phyloP scores from a whole-genome alignment of 2,329 filamentous ascomycete genomes.

The Phialophora verrucosa region DNA sequence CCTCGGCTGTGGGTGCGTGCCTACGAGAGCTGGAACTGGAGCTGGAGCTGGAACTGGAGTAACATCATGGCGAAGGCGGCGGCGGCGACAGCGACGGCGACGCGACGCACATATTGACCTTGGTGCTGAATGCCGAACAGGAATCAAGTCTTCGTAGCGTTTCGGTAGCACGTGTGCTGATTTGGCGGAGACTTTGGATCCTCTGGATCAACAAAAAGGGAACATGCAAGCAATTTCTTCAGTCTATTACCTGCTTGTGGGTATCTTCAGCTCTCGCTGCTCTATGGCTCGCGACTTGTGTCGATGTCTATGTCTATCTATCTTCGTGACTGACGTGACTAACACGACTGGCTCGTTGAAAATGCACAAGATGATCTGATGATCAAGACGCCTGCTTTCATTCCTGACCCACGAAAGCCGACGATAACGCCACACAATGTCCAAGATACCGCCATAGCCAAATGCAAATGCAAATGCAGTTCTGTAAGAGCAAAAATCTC shows the following conservation, averaged over 20 bases:
- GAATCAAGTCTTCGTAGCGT: too few relatives aligned
- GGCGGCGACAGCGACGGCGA: too few relatives aligned
- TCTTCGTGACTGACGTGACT: not conserved
- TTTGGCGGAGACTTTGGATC: too few relatives aligned
- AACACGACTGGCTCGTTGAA: not conserved
- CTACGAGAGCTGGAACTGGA: not conserved
- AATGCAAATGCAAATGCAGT: not conserved
- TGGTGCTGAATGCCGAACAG: too few relatives aligned
- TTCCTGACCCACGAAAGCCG: not conserved
- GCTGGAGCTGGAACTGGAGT: not conserved
- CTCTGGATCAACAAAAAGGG: too few relatives aligned
- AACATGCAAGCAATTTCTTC: not conserved
- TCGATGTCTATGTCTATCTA: slow-evolving; percentile 1
- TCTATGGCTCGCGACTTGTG: not conserved
- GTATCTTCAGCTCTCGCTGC: not conserved
- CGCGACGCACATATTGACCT: too few relatives aligned
- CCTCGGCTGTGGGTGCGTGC: too few relatives aligned
- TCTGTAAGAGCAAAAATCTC: not conserved
- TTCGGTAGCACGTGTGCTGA: too few relatives aligned
- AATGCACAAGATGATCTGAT: not conserved
- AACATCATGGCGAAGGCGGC: too few relatives aligned
- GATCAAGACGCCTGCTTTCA: not conserved
- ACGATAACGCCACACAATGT: not conserved
- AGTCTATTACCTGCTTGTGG: not conserved
- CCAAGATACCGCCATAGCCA: not conserved